Percentiles rank a stretch among this genome's conserved stretches.
Evolutionary conservation across 495 filamentous ascomycete species (phyloP).

Genomic region (Haplographium delicatum): DNA sequence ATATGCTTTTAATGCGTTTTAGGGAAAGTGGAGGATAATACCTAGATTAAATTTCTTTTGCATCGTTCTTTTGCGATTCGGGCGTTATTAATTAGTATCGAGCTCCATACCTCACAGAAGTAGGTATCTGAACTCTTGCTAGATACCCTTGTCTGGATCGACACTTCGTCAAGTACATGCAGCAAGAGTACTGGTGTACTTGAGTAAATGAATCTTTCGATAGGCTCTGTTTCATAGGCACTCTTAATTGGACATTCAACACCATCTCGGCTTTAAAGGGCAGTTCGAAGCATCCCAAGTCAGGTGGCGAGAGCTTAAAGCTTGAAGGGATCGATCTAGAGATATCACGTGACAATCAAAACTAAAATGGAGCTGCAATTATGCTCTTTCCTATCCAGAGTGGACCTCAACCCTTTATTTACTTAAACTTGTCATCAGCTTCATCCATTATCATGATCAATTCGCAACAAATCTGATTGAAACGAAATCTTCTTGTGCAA

Average conservation of each 20-base stretch:
- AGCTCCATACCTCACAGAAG: slow-evolving; percentile 11
- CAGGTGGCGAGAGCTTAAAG: too few species aligned
- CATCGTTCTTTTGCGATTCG: slow-evolving; percentile 9
- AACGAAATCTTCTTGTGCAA: too few species aligned
- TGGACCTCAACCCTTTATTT: too few species aligned
- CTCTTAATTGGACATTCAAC: slow-evolving; percentile 9
- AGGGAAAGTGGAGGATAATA: not conserved
- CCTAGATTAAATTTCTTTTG: not conserved
- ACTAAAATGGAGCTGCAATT: too few species aligned
- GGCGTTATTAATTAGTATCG: slow-evolving; percentile 18
- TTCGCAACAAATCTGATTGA: too few species aligned
- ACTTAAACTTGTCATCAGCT: too few species aligned
- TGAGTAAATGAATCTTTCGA: slow-evolving; percentile 1
- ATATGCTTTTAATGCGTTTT: slow-evolving; percentile 24
- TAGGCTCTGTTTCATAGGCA: slow-evolving; percentile 11
- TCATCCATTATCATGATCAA: too few species aligned
- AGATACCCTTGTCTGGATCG: slow-evolving; percentile 19
- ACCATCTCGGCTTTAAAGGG: not conserved
- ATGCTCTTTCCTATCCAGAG: too few species aligned
- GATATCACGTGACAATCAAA: too few species aligned
- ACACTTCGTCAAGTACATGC: slow-evolving; percentile 14
- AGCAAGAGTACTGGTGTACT: slow-evolving; percentile 4
- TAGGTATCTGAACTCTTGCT: slow-evolving; percentile 4
- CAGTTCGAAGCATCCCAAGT: not conserved
- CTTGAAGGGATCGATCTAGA: too few species aligned